Evolutionary conservation across 371 early-diverging fungal genomes (phyloP).

Genomic region (Batrachochytrium dendrobatidis): DNA sequence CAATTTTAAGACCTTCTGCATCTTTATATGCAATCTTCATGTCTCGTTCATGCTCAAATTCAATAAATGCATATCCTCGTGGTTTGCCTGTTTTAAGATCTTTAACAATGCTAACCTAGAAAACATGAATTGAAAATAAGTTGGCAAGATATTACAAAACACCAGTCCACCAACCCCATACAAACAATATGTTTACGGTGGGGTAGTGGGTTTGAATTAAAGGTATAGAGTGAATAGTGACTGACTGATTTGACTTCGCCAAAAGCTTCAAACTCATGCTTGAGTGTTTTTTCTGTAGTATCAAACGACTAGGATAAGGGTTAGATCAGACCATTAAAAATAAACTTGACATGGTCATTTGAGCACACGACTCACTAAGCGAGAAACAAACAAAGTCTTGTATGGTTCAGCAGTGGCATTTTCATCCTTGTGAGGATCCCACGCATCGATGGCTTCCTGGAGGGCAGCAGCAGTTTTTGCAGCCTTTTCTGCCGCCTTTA

Average conservation of each 20-base stretch:
- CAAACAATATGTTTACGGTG: background rate
- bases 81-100: slow-evolving; percentile 54
- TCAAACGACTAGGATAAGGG: slow-evolving; percentile 51
- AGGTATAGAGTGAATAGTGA: background rate
- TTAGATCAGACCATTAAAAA: background rate
- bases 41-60: slow-evolving; percentile 87
- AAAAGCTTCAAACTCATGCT: slow-evolving; percentile 73
- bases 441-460: slow-evolving; percentile 46
- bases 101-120: slow-evolving; percentile 65
- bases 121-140: background rate
- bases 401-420: slow-evolving; percentile 69
- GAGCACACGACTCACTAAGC: slow-evolving; percentile 47
- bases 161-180: background rate
- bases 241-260: slow-evolving; percentile 75
- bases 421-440: slow-evolving; percentile 33
- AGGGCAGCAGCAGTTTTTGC: slow-evolving; percentile 52
- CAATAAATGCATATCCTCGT: slow-evolving; percentile 93
- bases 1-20: slow-evolving; percentile 81
- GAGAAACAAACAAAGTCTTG: slow-evolving; percentile 85
- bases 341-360: background rate
- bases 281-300: slow-evolving; percentile 71
- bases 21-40: slow-evolving; percentile 85
- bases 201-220: background rate
- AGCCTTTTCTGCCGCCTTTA: slow-evolving; percentile 46
- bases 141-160: background rate